A percentile compares a stretch with the other conserved stretches of the same genome.
Evolutionary conservation across 352 stramenopile genomes (phyloP).

Genomic region (Phytopythium boreale): DNA sequence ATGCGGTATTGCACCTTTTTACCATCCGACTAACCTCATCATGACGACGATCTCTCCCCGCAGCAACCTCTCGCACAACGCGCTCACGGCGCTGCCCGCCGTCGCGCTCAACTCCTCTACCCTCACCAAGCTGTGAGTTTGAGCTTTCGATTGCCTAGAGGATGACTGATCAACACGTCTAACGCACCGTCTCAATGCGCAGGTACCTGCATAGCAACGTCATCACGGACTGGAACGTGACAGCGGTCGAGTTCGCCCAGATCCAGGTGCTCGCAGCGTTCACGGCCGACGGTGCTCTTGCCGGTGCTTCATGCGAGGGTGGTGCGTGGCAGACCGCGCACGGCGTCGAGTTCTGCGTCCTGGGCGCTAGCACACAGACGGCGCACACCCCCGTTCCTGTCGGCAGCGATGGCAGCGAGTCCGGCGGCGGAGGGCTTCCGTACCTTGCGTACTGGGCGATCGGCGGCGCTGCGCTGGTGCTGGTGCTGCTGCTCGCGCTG

Average conservation of each 20-base stretch:
- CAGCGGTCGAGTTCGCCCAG: constrained; percentile 19
- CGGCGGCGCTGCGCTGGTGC: constrained; percentile 25
- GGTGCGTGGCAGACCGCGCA: constrained; percentile 33
- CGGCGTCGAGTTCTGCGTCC: constrained; percentile 33
- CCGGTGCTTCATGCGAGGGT: constrained; percentile 18
- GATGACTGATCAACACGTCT: background rate
- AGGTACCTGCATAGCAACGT: constrained; percentile 27
- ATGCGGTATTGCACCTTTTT: background rate
- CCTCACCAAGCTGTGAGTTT: constrained; percentile 22
- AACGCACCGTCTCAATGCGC: background rate
- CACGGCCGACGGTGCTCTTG: constrained; percentile 19
- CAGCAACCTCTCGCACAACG: constrained; percentile 39
- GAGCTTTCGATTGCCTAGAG: background rate
- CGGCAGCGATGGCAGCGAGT: constrained; percentile 11
- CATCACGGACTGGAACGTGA: constrained; percentile 41
- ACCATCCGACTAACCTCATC: background rate
- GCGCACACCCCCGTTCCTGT: constrained; percentile 10
- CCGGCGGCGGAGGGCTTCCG: constrained; percentile 10
- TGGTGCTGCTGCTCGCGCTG: constrained; percentile 30
- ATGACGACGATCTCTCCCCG: background rate
- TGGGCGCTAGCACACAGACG: constrained; percentile 22
- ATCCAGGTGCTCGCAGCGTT: constrained; percentile 28
- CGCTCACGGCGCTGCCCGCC: constrained; percentile 23
- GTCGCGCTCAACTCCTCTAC: constrained; percentile 20
- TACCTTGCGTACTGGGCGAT: constrained; percentile 31